Percentiles rank a stretch among this genome's conserved stretches.
Conservation (phyloP, 225 moss, liverwort and hornwort genomes). For the Asterella californica region DNA sequence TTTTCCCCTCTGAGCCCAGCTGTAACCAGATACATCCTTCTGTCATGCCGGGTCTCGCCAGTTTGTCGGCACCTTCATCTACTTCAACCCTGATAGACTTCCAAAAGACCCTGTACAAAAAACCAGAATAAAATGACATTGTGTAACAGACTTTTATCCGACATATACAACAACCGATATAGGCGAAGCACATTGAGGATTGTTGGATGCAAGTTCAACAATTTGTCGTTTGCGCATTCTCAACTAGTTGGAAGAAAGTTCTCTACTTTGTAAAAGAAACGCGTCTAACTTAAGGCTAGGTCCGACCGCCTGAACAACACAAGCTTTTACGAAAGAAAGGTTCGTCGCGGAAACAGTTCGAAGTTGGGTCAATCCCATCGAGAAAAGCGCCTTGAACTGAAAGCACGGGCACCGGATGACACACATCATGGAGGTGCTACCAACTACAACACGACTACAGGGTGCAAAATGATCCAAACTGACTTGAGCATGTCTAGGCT, state of each 20-base stretch:
- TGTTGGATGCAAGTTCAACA: background rate
- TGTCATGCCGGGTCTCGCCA: no score
- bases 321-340: background rate
- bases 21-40: no score
- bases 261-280: background rate
- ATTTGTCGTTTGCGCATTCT: background rate
- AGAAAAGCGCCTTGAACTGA: background rate
- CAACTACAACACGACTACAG: background rate
- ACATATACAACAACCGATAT: no score
- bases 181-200: background rate
- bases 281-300: background rate
- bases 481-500: background rate
- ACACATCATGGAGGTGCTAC: background rate
- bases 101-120: slow-evolving; percentile 12
- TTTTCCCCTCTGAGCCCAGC: no score
- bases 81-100: slow-evolving; percentile 10
- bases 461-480: background rate
- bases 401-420: background rate
- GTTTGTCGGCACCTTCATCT: background rate
- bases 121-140: background rate
- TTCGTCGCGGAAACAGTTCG: background rate
- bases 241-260: background rate
- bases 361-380: no score
- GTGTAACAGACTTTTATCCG: background rate
- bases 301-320: no score